Conservation (phyloP, 31 red algal species). For the Endocladia muricata region DNA sequence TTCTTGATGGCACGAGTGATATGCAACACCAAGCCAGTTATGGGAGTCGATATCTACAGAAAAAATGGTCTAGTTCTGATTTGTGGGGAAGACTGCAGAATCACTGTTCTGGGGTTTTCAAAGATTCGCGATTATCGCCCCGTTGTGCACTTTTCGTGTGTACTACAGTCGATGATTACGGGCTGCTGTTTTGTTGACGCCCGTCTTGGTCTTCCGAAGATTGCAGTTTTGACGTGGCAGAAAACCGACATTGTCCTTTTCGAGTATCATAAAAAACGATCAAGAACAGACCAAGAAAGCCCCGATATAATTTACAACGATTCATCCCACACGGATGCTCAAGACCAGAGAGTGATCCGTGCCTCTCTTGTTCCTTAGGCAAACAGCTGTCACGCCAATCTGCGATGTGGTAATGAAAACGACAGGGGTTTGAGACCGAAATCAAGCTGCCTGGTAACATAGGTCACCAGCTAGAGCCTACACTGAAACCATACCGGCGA, state of each 20-base stretch:
- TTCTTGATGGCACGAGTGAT: neutral
- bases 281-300: too few species aligned
- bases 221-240: conserved; percentile 1
- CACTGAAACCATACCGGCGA: too few species aligned
- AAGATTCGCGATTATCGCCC: neutral
- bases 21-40: conserved; percentile 4
- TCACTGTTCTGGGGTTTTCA: conserved; percentile 5
- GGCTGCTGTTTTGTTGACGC: neutral
- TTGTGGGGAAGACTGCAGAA: neutral
- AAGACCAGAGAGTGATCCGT: too few species aligned
- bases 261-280: too few species aligned
- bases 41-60: neutral
- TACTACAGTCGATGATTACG: neutral
- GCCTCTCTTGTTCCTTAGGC: too few species aligned
- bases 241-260: neutral
- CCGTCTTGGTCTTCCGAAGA: neutral
- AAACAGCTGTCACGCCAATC: too few species aligned
- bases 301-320: too few species aligned
- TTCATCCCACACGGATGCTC: too few species aligned
- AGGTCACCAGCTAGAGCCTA: too few species aligned
- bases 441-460: too few species aligned
- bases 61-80: conserved; percentile 1
- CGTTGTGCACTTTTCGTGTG: conserved; percentile 12
- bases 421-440: too few species aligned
- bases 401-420: too few species aligned